Conservation (phyloP, 2,329 filamentous ascomycete species). For the Scytalidium sp. region DNA sequence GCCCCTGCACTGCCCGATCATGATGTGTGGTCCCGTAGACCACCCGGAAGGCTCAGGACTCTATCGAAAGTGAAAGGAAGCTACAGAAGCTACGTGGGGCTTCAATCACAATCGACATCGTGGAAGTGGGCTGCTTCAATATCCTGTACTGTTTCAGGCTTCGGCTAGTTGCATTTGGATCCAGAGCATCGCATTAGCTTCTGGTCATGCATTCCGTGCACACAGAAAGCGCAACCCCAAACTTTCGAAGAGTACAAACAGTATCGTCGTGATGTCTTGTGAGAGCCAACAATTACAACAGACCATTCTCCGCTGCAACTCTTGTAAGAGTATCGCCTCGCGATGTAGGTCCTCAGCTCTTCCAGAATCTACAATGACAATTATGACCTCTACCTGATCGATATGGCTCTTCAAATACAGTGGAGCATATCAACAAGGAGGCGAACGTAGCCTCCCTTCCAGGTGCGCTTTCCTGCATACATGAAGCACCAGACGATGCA, state of each 20-base stretch:
- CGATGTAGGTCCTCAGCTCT: background rate
- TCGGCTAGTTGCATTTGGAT: background rate
- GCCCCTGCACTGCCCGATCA: too few species aligned
- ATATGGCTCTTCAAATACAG: too few species aligned
- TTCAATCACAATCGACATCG: too few species aligned
- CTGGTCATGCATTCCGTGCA: background rate
- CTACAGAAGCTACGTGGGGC: too few species aligned
- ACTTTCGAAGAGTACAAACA: background rate
- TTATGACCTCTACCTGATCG: too few species aligned
- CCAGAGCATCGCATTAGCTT: background rate
- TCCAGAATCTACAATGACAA: background rate
- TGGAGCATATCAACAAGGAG: too few species aligned
- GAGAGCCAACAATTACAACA: background rate
- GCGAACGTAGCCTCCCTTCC: too few species aligned
- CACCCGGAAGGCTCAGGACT: too few species aligned
- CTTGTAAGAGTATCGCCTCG: background rate
- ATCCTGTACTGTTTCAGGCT: background rate
- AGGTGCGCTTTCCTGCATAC: background rate
- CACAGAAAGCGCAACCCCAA: background rate
- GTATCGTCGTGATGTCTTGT: background rate
- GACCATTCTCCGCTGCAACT: background rate
- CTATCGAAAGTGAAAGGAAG: too few species aligned
- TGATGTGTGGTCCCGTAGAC: too few species aligned
- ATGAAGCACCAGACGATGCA: background rate
- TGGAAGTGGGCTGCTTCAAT: too few species aligned